phyloP scores from a whole-genome alignment of 805 yeast genomes.

The Isabelozyma gotoi region DNA sequence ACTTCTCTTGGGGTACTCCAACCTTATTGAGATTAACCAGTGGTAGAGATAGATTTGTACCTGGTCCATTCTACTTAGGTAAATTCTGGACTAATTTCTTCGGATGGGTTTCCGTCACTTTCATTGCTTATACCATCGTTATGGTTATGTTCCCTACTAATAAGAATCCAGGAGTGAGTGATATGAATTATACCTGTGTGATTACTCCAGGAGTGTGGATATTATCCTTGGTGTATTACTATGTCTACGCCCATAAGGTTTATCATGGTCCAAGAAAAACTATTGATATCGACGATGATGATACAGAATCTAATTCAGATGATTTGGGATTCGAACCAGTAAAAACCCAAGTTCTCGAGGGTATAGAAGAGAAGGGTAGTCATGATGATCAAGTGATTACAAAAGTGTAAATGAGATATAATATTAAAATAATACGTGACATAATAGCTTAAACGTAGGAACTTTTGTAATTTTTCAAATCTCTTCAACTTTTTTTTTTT shows the following conservation, averaged over 20 bases:
- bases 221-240: constrained; percentile 22
- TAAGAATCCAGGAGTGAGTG: constrained; percentile 30
- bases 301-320: neutral
- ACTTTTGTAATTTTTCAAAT: neutral
- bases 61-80: constrained; percentile 67
- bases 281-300: constrained; percentile 13
- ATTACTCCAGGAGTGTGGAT: constrained; percentile 31
- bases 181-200: constrained; percentile 36
- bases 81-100: constrained; percentile 41
- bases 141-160: constrained; percentile 51
- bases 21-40: constrained; percentile 48
- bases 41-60: constrained; percentile 49
- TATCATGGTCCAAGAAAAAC: constrained; percentile 32
- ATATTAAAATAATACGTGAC: constrained; percentile 5
- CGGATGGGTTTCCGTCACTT: constrained; percentile 41
- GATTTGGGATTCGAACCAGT: neutral
- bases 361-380: neutral
- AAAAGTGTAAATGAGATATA: neutral
- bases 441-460: neutral
- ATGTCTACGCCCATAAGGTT: constrained; percentile 23
- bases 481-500: neutral
- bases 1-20: constrained; percentile 53
- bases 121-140: constrained; percentile 25
- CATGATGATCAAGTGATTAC: neutral
- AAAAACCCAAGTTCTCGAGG: neutral